Conservation (phyloP, 139 green algal genomes). For the Chlorella sp. region DNA sequence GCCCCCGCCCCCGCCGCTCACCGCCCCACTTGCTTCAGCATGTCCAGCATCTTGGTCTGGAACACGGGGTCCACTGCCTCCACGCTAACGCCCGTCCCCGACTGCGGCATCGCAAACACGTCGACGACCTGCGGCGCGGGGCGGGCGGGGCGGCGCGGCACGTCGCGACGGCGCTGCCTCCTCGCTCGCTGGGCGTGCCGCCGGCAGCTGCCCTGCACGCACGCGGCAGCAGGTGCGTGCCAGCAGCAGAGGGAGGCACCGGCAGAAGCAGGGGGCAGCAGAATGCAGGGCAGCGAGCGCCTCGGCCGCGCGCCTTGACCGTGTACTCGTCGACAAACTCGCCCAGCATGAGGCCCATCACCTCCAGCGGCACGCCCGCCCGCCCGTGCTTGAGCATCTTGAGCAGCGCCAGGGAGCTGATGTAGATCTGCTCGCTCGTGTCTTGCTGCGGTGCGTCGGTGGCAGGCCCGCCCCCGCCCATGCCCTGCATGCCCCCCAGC, state of each 20-base stretch:
- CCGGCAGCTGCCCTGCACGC: no score
- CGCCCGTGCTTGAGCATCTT: constrained; percentile 99
- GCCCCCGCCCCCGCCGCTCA: constrained; percentile 31
- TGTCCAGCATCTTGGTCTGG: constrained; percentile 99
- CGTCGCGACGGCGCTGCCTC: no score
- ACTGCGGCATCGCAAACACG: constrained; percentile 99
- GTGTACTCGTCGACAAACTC: constrained; percentile 99
- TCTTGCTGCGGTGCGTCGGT: constrained; percentile 86
- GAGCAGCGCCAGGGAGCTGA: constrained; percentile 94
- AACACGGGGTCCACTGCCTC: constrained; percentile 99
- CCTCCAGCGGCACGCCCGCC: constrained; percentile 98
- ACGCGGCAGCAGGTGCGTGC: background rate
- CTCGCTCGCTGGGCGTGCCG: no score
- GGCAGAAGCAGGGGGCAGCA: background rate
- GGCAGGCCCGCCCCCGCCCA: constrained; percentile 18
- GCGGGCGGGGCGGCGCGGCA: no score
- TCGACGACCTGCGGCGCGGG: constrained; percentile 80
- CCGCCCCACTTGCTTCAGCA: constrained; percentile 98
- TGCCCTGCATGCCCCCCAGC: constrained; percentile 40
- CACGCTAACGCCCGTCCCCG: constrained; percentile 95
- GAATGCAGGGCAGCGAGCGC: background rate
- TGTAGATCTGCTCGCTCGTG: constrained; percentile 98
- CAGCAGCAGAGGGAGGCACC: no score
- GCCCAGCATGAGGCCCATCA: constrained; percentile 99
- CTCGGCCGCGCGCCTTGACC: constrained; percentile 56